A percentile compares a stretch with the other conserved stretches of the same genome.
These are phyloP conservation scores for Wallacemonas rigidus DNA, from an alignment of 208 protist species.

Conservation along the genomic window DNA sequence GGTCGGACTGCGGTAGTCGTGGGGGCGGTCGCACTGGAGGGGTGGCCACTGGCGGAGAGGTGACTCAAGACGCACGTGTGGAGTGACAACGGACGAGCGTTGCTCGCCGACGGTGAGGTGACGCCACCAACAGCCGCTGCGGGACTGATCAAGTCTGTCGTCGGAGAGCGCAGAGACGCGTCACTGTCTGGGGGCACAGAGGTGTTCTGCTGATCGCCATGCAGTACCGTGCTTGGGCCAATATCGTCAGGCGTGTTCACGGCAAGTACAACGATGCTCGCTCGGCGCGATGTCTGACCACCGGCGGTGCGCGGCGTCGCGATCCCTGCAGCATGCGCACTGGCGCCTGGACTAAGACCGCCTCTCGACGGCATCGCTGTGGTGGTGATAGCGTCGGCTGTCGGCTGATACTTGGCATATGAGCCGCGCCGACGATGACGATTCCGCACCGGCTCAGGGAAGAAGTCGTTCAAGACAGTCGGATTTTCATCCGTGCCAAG, in stretches of 20 bases:
- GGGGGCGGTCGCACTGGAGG: not conserved
- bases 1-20: not conserved
- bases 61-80: conserved; percentile 12
- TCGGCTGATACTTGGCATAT: conserved; percentile 12
- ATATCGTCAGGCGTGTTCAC: not conserved
- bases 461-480: conserved; percentile 22
- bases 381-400: not conserved
- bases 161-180: not conserved
- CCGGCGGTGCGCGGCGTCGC: not conserved
- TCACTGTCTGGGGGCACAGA: not conserved
- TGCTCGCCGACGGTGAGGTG: not conserved
- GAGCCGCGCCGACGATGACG: conserved; percentile 20
- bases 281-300: not conserved
- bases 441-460: conserved; percentile 24
- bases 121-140: no score
- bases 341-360: not conserved
- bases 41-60: conserved; percentile 1
- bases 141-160: no score
- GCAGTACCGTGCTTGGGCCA: not conserved
- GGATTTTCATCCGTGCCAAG: conserved; percentile 4
- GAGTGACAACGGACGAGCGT: not conserved
- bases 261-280: conserved; percentile 12
- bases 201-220: not conserved
- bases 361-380: not conserved
- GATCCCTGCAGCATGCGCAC: not conserved